Percentiles rank a stretch among this genome's conserved stretches.
These are phyloP conservation scores for Pseudogymnoascus sp. DNA, from an alignment of 2,329 filamentous ascomycete genomes.

Conservation along the genomic window DNA sequence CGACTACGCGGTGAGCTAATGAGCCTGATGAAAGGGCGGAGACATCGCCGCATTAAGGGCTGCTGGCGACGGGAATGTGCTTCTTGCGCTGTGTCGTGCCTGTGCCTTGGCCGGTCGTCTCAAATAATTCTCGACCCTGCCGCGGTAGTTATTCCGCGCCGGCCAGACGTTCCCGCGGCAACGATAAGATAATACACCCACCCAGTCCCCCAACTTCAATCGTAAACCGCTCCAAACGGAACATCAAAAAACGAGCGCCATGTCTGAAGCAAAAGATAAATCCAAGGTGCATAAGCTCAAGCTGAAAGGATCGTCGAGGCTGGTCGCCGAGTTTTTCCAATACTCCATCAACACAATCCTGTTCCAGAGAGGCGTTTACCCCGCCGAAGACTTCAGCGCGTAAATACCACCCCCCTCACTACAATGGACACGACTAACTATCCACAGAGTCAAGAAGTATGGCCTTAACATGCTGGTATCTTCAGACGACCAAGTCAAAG, in stretches of 20 bases:
- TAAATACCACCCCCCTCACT: conserved; percentile 35
- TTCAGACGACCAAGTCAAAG: conserved; percentile 94
- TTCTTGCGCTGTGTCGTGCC: neutral
- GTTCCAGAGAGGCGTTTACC: conserved; percentile 82
- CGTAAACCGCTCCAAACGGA: neutral
- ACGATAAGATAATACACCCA: conserved; percentile 1
- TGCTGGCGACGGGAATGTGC: conserved; percentile 1
- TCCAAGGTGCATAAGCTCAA: conserved; percentile 93
- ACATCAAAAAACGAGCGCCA: conserved; percentile 12
- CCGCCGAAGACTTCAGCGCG: conserved; percentile 93
- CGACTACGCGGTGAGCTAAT: conserved; percentile 25
- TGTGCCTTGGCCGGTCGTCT: neutral
- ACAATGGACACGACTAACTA: neutral
- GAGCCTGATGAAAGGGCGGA: conserved; percentile 26
- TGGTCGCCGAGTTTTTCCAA: conserved; percentile 97
- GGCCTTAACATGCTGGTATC: conserved; percentile 79
- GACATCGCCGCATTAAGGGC: conserved; percentile 30
- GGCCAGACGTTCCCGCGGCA: neutral
- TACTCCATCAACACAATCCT: conserved; percentile 97
- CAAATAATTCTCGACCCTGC: conserved; percentile 5
- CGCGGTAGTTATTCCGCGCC: conserved; percentile 7
- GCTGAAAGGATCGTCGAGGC: conserved; percentile 73
- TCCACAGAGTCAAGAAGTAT: conserved; percentile 84
- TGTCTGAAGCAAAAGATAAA: conserved; percentile 48
- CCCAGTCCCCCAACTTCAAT: neutral